Percentiles rank a stretch among this genome's conserved stretches.
These are phyloP conservation scores for Hypericum androsaemum DNA, from an alignment of 345 rosid species.

Conservation along the genomic window DNA sequence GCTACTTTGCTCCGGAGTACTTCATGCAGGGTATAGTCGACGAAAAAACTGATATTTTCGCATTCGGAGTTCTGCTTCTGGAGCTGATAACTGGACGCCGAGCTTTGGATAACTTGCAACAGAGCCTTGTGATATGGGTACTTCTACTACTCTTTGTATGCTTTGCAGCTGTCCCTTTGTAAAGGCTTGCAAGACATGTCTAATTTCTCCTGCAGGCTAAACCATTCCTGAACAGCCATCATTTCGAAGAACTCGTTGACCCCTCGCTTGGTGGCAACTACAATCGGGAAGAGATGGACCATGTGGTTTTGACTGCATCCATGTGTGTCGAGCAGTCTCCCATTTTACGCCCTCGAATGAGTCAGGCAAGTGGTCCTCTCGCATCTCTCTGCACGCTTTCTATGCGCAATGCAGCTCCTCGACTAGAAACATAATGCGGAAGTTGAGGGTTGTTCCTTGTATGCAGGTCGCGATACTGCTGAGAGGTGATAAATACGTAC, in stretches of 20 bases:
- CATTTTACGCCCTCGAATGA: conserved; percentile 76
- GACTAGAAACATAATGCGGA: neutral
- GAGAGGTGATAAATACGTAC: conserved; percentile 40
- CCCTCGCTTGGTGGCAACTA: conserved; percentile 49
- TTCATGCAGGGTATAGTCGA: conserved; percentile 89
- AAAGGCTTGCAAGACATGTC: neutral
- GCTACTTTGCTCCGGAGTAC: conserved; percentile 94
- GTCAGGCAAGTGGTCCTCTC: conserved; percentile 37
- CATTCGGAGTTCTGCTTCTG: conserved; percentile 81
- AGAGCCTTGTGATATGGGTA: conserved; percentile 82
- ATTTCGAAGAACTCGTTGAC: conserved; percentile 44
- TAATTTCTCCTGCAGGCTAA: conserved; percentile 44
- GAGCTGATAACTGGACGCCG: conserved; percentile 78
- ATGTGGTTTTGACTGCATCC: conserved; percentile 58
- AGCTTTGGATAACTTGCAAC: conserved; percentile 58
- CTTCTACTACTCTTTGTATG: conserved; percentile 2
- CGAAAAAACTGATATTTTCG: conserved; percentile 85
- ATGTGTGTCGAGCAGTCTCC: conserved; percentile 77
- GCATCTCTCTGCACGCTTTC: no score
- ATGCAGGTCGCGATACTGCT: conserved; percentile 63
- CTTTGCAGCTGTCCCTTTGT: neutral
- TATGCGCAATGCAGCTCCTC: neutral
- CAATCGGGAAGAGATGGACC: conserved; percentile 51
- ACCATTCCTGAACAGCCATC: conserved; percentile 54
- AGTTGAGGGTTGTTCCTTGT: neutral